Conservation (phyloP, 331 rosid species). For the Telfairia occidentalis region DNA sequence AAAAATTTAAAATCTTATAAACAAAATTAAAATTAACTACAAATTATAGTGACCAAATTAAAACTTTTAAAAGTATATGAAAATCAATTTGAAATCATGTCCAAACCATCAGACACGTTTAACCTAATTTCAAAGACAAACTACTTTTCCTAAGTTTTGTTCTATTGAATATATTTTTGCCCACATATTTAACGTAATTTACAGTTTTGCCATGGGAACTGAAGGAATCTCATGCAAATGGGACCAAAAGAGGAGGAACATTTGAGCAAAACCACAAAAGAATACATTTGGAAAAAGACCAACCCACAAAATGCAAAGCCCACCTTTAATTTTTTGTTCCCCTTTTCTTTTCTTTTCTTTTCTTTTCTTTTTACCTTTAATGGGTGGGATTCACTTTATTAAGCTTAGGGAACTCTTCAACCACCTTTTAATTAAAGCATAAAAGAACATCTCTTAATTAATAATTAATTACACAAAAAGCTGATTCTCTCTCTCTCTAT, state of each 20-base stretch:
- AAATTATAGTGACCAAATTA: too few species aligned
- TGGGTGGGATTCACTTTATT: constrained; percentile 9
- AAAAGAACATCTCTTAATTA: not conserved
- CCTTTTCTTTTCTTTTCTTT: not conserved
- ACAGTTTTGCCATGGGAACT: not conserved
- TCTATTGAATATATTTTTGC: not conserved
- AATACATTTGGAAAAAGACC: constrained; percentile 5
- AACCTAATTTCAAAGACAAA: not conserved
- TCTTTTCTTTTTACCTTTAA: constrained; percentile 1
- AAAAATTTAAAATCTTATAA: too few species aligned
- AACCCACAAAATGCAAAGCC: not conserved
- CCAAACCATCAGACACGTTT: not conserved
- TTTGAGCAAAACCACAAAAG: not conserved
- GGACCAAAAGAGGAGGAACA: not conserved
- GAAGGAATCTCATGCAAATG: not conserved
- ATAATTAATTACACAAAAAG: not conserved
- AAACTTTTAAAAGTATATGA: not conserved
- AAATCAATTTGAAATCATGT: not conserved
- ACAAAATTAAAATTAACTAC: too few species aligned
- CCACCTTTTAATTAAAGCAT: not conserved
- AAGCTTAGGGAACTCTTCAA: not conserved
- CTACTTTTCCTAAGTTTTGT: not conserved
- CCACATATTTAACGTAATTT: not conserved
- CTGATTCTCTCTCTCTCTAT: not conserved
- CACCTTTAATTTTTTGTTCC: constrained; percentile 1